Percentiles rank a stretch among this genome's conserved stretches.
Evolutionary conservation across 129 eudicot species (phyloP).

Genomic region (Lonicera japonica): DNA sequence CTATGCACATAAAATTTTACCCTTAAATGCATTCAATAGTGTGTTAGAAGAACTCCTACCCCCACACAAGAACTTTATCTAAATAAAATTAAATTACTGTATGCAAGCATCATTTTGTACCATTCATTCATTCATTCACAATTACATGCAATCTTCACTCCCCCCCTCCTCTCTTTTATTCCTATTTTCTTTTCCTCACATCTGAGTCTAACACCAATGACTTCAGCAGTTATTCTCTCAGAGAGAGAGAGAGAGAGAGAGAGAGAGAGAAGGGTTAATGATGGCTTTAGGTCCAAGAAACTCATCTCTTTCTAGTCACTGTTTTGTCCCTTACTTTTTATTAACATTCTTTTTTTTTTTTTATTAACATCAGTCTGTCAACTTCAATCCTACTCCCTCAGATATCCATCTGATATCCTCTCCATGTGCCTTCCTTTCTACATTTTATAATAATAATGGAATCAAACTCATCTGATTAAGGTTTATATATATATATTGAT

Average conservation of each 20-base stretch:
- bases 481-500: no score
- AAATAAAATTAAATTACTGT: no score
- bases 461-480: no score
- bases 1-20: no score
- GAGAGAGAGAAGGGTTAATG: not conserved
- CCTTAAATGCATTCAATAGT: no score
- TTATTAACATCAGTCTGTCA: slow-evolving; percentile 60
- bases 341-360: slow-evolving; percentile 43
- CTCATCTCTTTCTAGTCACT: slow-evolving; percentile 44
- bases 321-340: slow-evolving; percentile 74
- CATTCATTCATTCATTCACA: not conserved
- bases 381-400: slow-evolving; percentile 96
- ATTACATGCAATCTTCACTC: not conserved
- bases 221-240: not conserved
- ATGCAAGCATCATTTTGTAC: not conserved
- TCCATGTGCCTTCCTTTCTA: not conserved
- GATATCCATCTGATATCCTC: slow-evolving; percentile 62
- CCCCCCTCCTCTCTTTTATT: not conserved
- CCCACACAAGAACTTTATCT: not conserved
- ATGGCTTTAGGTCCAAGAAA: slow-evolving; percentile 59
- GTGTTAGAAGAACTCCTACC: not conserved
- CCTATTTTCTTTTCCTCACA: no score
- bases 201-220: not conserved
- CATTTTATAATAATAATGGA: no score
- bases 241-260: no score